Conservation (phyloP, 495 filamentous ascomycete species). For the Xylaria grammica region DNA sequence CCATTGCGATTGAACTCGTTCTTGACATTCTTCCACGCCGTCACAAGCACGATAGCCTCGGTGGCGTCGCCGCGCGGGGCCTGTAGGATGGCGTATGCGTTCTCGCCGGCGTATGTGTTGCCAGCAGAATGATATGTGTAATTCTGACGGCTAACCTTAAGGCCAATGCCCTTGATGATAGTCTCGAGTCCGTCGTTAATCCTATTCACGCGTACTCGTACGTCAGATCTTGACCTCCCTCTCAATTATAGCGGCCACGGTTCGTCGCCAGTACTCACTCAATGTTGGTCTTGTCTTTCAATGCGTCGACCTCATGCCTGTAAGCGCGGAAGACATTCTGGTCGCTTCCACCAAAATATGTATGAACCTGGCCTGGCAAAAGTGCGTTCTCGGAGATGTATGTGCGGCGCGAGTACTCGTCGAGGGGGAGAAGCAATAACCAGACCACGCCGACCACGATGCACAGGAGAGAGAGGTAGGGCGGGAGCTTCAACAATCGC, state of each 20-base stretch:
- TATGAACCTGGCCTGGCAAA: constrained; percentile 93
- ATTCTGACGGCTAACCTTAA: constrained; percentile 85
- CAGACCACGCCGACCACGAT: constrained; percentile 87
- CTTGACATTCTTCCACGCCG: constrained; percentile 84
- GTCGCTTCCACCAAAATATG: constrained; percentile 95
- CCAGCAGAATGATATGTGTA: constrained; percentile 79
- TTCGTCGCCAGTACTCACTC: constrained; percentile 42
- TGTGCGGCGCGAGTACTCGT: constrained; percentile 88
- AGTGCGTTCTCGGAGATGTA: constrained; percentile 99
- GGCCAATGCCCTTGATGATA: constrained; percentile 75
- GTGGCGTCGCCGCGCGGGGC: constrained; percentile 97
- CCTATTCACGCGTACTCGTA: constrained; percentile 39
- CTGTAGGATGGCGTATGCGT: constrained; percentile 93
- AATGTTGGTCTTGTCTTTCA: constrained; percentile 57
- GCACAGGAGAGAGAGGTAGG: constrained; percentile 85
- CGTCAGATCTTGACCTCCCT: constrained; percentile 8
- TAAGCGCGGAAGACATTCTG: constrained; percentile 95
- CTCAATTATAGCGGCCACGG: background rate
- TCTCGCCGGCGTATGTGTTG: constrained; percentile 77
- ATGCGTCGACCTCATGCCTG: constrained; percentile 75
- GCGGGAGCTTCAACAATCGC: constrained; percentile 72
- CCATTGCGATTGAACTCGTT: constrained; percentile 83
- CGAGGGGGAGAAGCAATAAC: constrained; percentile 89
- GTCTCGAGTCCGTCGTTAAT: constrained; percentile 71
- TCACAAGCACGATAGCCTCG: constrained; percentile 91